Evolutionary conservation across 2,329 filamentous ascomycete genomes (phyloP), one percentile per base, ranked within the genome.

Genomic region (Pyrenophora tritici-repentis): DNA sequence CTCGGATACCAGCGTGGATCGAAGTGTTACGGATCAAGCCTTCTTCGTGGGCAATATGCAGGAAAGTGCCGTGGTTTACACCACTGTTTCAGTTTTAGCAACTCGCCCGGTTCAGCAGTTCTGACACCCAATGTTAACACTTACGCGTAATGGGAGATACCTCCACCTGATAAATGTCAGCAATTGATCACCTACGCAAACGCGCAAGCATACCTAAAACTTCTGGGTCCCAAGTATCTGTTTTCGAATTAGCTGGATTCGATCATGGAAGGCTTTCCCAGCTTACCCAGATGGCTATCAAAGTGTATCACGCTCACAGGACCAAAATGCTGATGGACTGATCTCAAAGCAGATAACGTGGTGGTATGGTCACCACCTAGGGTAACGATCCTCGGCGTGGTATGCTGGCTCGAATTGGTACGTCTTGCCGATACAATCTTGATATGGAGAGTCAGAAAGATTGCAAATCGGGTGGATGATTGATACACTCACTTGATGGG

Each of bases 21-120:
- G 82, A 85, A 2, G 77, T 79, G 57, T 85, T 84, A 20, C 75
- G 73, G 50, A 86, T 81, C 37, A 86, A 70, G 0, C 82, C 80
- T 67, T 86, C 83, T 66, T 86, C 83, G 58, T 85, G 81, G 0
- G 83, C 83, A 32, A 85, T 82, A 56, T 86, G 82, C 12, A 86
- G 70, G 62, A 85, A 86, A 0, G 83, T 86, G 32, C 83, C 83
- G 61, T 86, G 83, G 50, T 85, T 86, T 2, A 84, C 70, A 3
- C 78, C 81, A 34, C 67, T 70, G 33, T n/a, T 5, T 7, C 38
- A 20, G 18, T 17, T 8, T 65, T 22, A 65, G 56, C 34, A 38
- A 31, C 8, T 0, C 4, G 16, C 20, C 2, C 10, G 2, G 20
- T 17, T 5, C 14, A n/a, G 10, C 13, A 7, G 10, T n/a, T 37